A percentile compares a stretch with the other conserved stretches of the same genome.
Conservation (phyloP, 495 filamentous ascomycete species). For the Aspergillus ostianus region DNA sequence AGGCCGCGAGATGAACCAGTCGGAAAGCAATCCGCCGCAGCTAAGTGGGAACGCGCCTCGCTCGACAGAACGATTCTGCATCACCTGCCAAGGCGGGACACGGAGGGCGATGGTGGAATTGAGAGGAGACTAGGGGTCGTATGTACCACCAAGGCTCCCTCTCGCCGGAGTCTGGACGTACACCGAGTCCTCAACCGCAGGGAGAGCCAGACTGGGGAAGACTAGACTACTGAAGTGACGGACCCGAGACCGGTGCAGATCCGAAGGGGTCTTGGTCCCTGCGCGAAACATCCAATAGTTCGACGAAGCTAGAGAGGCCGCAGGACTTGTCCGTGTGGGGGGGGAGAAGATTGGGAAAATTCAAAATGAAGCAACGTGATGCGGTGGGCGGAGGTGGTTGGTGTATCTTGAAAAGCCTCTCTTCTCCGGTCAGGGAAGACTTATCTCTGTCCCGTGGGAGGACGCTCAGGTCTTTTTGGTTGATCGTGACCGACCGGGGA, state of each 20-base stretch:
- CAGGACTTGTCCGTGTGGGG: slow-evolving; percentile 16
- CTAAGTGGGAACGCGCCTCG: background rate
- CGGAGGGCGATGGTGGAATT: too few species aligned
- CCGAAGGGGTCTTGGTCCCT: slow-evolving; percentile 4
- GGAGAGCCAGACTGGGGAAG: too few species aligned
- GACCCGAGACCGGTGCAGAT: slow-evolving; percentile 6
- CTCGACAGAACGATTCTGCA: background rate
- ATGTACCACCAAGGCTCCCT: too few species aligned
- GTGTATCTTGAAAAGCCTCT: background rate
- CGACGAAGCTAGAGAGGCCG: slow-evolving; percentile 15
- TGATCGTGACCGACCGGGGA: too few species aligned
- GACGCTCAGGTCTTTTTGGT: too few species aligned
- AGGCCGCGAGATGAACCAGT: background rate
- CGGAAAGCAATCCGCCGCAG: background rate
- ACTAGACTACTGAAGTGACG: background rate
- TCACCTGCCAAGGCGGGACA: background rate
- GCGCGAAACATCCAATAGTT: slow-evolving; percentile 15
- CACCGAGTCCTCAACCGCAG: too few species aligned
- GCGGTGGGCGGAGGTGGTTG: slow-evolving; percentile 17
- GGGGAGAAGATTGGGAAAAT: slow-evolving; percentile 6
- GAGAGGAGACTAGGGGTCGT: too few species aligned
- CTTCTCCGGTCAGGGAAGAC: too few species aligned
- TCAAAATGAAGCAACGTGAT: slow-evolving; percentile 20
- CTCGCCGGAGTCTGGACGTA: too few species aligned
- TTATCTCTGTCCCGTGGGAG: too few species aligned